Conservation (phyloP, 352 stramenopile genomes). For the Phytophthora vignae region DNA sequence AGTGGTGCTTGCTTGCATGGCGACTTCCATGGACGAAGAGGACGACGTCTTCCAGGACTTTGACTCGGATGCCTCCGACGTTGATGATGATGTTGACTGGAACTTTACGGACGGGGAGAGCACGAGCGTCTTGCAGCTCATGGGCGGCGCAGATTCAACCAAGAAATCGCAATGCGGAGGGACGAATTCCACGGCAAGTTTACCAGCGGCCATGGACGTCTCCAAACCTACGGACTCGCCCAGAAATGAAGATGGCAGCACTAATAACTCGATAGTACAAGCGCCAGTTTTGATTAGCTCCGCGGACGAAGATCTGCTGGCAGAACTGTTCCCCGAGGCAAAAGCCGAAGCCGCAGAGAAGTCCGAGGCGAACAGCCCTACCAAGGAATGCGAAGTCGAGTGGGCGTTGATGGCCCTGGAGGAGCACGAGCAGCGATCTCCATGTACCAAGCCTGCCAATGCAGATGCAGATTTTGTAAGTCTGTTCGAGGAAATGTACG, state of each 20-base stretch:
- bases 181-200: background rate
- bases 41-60: constrained; percentile 64
- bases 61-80: constrained; percentile 47
- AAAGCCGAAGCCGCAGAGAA: constrained; percentile 2
- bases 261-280: background rate
- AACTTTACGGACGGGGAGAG: constrained; percentile 54
- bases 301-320: constrained; percentile 26
- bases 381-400: constrained; percentile 27
- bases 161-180: constrained; percentile 1
- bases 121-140: constrained; percentile 54
- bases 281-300: background rate
- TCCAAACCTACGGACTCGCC: background rate
- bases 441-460: background rate
- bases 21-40: constrained; percentile 16
- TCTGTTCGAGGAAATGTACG: constrained; percentile 43
- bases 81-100: constrained; percentile 25
- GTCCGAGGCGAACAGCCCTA: background rate
- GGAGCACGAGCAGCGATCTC: constrained; percentile 20
- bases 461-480: constrained; percentile 21
- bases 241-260: background rate
- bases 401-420: constrained; percentile 33
- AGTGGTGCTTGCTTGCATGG: background rate
- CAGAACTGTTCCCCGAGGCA: constrained; percentile 30
- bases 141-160: constrained; percentile 25
- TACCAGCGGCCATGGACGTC: background rate